These are phyloP conservation scores for Collariella sp. DNA, from an alignment of 495 filamentous ascomycete species.

Conservation along the genomic window DNA sequence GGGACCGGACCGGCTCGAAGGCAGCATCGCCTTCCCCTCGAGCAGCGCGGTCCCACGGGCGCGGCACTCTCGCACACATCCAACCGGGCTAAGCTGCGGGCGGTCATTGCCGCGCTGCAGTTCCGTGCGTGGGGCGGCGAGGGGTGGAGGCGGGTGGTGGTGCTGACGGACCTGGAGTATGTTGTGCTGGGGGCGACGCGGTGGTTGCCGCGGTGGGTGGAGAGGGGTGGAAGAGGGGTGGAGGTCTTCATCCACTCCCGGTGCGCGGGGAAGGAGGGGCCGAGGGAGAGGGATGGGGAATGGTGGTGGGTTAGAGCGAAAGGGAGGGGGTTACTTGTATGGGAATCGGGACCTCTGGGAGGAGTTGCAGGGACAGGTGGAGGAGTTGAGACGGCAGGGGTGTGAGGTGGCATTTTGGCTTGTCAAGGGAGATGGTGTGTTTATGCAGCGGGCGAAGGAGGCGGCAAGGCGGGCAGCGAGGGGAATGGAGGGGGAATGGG, in stretches of 20 bases:
- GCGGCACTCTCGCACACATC: conserved; percentile 24
- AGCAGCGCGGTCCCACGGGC: conserved; percentile 23
- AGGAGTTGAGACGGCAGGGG: conserved; percentile 14
- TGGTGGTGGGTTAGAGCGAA: background rate
- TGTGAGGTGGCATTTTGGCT: conserved; percentile 31
- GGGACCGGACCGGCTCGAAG: conserved; percentile 5
- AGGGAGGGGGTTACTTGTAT: conserved; percentile 5
- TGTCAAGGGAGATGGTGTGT: conserved; percentile 2
- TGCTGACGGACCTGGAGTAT: conserved; percentile 43
- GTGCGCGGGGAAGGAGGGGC: too few species aligned
- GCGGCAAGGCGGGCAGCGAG: conserved; percentile 20
- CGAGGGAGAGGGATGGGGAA: background rate
- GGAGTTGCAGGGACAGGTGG: conserved; percentile 27
- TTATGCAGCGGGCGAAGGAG: conserved; percentile 21
- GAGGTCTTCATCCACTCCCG: too few species aligned
- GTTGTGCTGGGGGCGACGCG: conserved; percentile 35
- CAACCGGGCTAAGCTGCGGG: conserved; percentile 40
- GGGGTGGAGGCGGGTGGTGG: conserved; percentile 34
- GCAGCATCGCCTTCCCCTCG: conserved; percentile 26
- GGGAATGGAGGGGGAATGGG: background rate
- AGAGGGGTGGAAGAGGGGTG: conserved; percentile 26
- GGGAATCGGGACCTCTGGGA: conserved; percentile 40
- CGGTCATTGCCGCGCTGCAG: conserved; percentile 35
- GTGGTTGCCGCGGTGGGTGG: conserved; percentile 37
- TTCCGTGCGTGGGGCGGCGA: conserved; percentile 33